These are phyloP conservation scores for Cyberlindnera bimundalis DNA, from an alignment of 805 yeast genomes.

Conservation along the genomic window DNA sequence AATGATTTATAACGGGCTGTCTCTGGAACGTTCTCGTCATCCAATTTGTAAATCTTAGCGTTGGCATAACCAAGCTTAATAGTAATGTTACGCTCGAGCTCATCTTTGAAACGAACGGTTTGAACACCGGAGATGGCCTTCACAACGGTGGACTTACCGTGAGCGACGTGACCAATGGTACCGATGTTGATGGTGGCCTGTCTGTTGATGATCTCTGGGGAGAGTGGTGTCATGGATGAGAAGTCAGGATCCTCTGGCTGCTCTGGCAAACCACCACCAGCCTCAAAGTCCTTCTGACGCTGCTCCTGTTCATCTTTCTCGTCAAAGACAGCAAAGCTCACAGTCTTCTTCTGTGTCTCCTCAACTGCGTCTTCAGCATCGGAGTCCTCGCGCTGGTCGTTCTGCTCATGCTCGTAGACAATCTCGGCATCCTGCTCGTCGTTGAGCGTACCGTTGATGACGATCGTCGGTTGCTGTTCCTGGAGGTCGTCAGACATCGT, in stretches of 20 bases:
- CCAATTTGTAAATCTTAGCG: slow-evolving; percentile 95
- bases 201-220: slow-evolving; percentile 95
- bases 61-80: slow-evolving; percentile 98
- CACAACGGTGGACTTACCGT: slow-evolving; percentile 91
- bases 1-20: slow-evolving; percentile 95
- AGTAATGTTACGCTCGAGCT: slow-evolving; percentile 97
- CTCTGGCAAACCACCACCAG: slow-evolving; percentile 97
- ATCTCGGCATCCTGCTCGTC: slow-evolving; percentile 30
- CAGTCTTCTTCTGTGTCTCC: slow-evolving; percentile 60
- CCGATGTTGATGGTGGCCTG: slow-evolving; percentile 99
- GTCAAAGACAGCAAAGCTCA: slow-evolving; percentile 74
- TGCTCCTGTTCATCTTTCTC: slow-evolving; percentile 72
- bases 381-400: slow-evolving; percentile 30
- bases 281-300: slow-evolving; percentile 84
- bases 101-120: slow-evolving; percentile 98
- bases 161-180: slow-evolving; percentile 95
- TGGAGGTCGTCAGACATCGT: slow-evolving; percentile 73
- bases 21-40: slow-evolving; percentile 78
- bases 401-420: slow-evolving; percentile 29
- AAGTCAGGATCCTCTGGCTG: slow-evolving; percentile 92
- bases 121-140: slow-evolving; percentile 98
- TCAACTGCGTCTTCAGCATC: slow-evolving; percentile 41
- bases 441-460: slow-evolving; percentile 61
- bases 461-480: slow-evolving; percentile 80
- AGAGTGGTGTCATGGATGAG: slow-evolving; percentile 72